Conservation (phyloP, 768 basidiomycete genomes). For the Tylopilus sp. region DNA sequence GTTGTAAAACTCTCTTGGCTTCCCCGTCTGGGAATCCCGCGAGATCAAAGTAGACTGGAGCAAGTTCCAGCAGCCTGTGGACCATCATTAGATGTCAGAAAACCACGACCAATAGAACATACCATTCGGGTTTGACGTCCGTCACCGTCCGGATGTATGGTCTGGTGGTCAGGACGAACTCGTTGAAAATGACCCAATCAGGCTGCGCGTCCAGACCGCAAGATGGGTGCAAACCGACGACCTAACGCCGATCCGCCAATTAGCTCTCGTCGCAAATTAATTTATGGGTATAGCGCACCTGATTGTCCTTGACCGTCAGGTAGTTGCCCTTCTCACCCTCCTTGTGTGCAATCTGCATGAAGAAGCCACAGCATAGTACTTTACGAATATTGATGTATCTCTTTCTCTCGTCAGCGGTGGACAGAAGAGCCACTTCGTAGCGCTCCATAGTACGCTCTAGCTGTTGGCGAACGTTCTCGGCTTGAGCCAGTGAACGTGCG, state of each 20-base stretch:
- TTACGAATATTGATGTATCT: slow-evolving; percentile 73
- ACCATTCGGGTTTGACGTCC: slow-evolving; percentile 87
- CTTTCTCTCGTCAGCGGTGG: slow-evolving; percentile 64
- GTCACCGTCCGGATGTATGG: slow-evolving; percentile 91
- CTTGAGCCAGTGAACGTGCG: slow-evolving; percentile 77
- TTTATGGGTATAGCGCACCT: slow-evolving; percentile 43
- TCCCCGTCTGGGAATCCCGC: slow-evolving; percentile 63
- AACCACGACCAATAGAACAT: slow-evolving; percentile 19
- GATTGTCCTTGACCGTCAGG: slow-evolving; percentile 92
- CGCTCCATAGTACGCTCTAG: slow-evolving; percentile 90
- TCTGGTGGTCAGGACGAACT: slow-evolving; percentile 89
- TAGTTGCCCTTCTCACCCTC: slow-evolving; percentile 90
- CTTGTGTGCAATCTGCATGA: slow-evolving; percentile 97
- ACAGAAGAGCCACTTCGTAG: slow-evolving; percentile 74
- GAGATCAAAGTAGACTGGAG: slow-evolving; percentile 68
- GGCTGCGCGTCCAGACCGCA: slow-evolving; percentile 86
- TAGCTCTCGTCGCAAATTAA: no score
- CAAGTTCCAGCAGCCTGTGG: slow-evolving; percentile 60
- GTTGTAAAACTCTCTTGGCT: slow-evolving; percentile 61
- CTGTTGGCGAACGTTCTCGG: slow-evolving; percentile 91
- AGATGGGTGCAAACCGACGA: slow-evolving; percentile 58
- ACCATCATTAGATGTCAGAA: neutral
- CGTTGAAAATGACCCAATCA: slow-evolving; percentile 92
- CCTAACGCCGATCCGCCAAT: slow-evolving; percentile 6
- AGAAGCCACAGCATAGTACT: slow-evolving; percentile 89